Evolutionary conservation across 129 eudicot species (phyloP), one percentile per base, ranked within the genome.

Genomic region (Glebionis coronaria): DNA sequence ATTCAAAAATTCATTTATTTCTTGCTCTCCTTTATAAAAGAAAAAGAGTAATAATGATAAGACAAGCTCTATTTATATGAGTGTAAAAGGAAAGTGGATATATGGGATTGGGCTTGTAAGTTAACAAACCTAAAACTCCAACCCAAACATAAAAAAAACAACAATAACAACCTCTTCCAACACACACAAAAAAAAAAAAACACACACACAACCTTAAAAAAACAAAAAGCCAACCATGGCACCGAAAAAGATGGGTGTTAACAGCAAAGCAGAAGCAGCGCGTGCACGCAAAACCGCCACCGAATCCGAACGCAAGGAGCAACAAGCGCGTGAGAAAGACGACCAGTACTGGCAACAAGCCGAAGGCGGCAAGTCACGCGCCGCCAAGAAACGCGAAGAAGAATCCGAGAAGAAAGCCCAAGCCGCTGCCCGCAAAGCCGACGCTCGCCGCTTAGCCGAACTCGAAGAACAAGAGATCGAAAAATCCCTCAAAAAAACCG

Each of bases 331-430:
- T 31, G 89, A 84, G 11, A 92, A 92, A 64, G 98, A 92, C 27
- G 98, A 92, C 16, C 82, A 88, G 50, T 92, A 88, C 87, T 92
- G 96, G 98, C 91, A 87, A 9, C 90, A 88, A 79, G 98, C 98
- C 52, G 98, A 92, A 73, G 98, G 96, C 12, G 78, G 77, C 15
- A 92, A 92, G 64, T 82, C 98, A 19, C 90, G 90, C 31, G 95
- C 96, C 16, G 92, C 96, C 4, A 92, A 88, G 86, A 92, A 92
- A 16, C 91, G 91, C 1, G 98, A 92, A 40, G 98, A 92, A 72
- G 98, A 92, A 21, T 88, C 95, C 5, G 95, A 92, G 73, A 92
- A 92, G 76, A 82, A 85, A 19, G 95, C 96, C n/a, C 96, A 92
- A 62, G 85, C 88, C 9, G 82, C 88, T 15, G 96, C 95, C 3